Conservation (phyloP, 1,139 yeast genomes). For the Yamadazyma diospyri region DNA sequence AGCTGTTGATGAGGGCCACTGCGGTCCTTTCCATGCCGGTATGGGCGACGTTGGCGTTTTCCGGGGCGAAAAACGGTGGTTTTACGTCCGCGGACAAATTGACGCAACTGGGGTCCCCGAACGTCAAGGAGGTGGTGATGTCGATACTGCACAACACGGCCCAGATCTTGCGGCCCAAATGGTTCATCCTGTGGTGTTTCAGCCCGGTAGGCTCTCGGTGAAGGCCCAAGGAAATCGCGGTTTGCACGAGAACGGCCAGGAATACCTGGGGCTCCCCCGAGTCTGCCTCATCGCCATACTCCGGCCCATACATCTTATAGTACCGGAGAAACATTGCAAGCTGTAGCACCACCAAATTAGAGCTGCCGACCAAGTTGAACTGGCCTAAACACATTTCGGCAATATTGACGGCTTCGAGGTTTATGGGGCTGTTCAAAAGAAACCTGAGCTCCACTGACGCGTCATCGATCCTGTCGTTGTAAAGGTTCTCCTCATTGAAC, state of each 20-base stretch:
- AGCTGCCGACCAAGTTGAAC: constrained; percentile 31
- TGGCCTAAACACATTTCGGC: constrained; percentile 37
- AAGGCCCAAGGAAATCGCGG: constrained; percentile 44
- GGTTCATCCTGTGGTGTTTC: constrained; percentile 24
- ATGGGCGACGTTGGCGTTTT: constrained; percentile 22
- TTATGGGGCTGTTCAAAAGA: constrained; percentile 17
- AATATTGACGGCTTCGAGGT: constrained; percentile 31
- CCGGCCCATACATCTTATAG: constrained; percentile 44
- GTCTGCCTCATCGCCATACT: constrained; percentile 49
- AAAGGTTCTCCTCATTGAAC: constrained; percentile 20
- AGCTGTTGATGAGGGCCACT: constrained; percentile 1
- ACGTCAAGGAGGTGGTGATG: constrained; percentile 27
- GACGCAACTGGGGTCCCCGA: constrained; percentile 33
- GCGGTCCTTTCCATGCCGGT: constrained; percentile 21
- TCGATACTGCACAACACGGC: constrained; percentile 25
- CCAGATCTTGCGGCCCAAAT: constrained; percentile 37
- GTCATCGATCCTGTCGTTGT: constrained; percentile 12
- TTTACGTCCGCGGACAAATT: constrained; percentile 30
- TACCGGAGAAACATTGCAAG: constrained; percentile 38
- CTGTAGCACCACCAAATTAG: constrained; percentile 49
- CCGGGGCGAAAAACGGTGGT: constrained; percentile 18
- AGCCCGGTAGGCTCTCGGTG: constrained; percentile 35
- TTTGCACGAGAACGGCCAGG: constrained; percentile 37
- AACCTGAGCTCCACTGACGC: constrained; percentile 12
- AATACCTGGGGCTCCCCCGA: constrained; percentile 43